Conservation (phyloP, 257 asterid species). For the Verbena officinalis region DNA sequence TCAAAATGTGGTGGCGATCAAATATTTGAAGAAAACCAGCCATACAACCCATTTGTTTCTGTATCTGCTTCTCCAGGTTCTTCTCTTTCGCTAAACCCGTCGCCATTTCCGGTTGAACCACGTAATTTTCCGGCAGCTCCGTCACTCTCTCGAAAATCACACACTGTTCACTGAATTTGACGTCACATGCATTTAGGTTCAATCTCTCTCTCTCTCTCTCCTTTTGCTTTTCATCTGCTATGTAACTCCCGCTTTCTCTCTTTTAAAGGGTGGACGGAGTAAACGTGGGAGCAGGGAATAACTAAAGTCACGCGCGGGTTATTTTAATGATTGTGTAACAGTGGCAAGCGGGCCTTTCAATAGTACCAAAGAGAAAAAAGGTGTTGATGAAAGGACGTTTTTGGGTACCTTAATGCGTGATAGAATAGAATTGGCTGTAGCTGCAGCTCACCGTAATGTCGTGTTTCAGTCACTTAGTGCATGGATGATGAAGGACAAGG, state of each 20-base stretch:
- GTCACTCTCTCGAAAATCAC: not conserved
- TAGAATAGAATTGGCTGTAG: constrained; percentile 25
- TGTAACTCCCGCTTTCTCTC: constrained; percentile 67
- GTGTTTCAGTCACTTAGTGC: too few relatives aligned
- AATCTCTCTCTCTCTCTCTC: not conserved
- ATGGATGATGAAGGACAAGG: too few relatives aligned
- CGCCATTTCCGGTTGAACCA: constrained; percentile 38
- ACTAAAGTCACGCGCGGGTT: constrained; percentile 31
- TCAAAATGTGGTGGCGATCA: constrained; percentile 71
- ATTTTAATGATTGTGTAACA: constrained; percentile 13
- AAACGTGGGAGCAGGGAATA: constrained; percentile 27
- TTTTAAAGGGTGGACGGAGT: constrained; percentile 36
- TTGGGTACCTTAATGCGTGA: constrained; percentile 21
- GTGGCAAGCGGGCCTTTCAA: constrained; percentile 16
- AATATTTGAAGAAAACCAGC: constrained; percentile 77
- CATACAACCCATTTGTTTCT: constrained; percentile 87
- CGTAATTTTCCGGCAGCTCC: not conserved
- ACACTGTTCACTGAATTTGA: constrained; percentile 26
- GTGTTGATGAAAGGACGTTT: constrained; percentile 19
- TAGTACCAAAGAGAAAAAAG: too few relatives aligned
- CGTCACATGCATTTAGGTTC: constrained; percentile 32
- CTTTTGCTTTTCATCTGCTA: constrained; percentile 27
- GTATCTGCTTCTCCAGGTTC: constrained; percentile 53
- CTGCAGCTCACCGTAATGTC: constrained; percentile 22
- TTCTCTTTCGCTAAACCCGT: constrained; percentile 42